Percentiles rank a stretch among this genome's conserved stretches.
These are phyloP conservation scores for Discostella pseudostelligera DNA, from an alignment of 108 stramenopile genomes.

Conservation along the genomic window DNA sequence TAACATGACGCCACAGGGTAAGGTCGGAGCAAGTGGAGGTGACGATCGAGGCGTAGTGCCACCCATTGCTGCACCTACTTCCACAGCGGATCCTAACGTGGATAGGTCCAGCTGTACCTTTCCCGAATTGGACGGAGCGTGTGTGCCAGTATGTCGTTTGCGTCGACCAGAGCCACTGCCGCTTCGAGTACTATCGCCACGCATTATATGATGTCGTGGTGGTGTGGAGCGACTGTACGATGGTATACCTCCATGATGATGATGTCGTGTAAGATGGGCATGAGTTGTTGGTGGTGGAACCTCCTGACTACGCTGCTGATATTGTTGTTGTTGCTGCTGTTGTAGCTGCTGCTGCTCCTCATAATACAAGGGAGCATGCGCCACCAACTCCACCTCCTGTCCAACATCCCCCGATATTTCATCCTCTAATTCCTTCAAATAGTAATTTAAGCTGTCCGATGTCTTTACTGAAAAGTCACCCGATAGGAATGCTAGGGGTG, in stretches of 20 bases:
- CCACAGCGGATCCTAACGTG: neutral
- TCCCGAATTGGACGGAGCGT: conserved; percentile 38
- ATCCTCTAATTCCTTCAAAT: conserved; percentile 33
- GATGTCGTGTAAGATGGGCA: neutral
- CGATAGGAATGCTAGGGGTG: conserved; percentile 29
- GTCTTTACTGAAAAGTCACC: conserved; percentile 21
- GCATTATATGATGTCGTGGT: conserved; percentile 1
- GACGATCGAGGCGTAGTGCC: neutral
- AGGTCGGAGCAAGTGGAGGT: neutral
- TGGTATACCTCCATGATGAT: conserved; percentile 10
- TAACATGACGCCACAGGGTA: conserved; percentile 5
- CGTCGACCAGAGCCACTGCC: conserved; percentile 16
- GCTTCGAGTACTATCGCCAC: neutral
- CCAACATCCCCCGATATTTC: conserved; percentile 46
- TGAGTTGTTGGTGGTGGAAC: neutral
- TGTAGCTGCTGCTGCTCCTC: neutral
- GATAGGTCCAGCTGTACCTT: conserved; percentile 40
- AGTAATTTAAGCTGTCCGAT: conserved; percentile 24
- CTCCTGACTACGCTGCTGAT: no score
- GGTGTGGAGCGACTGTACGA: conserved; percentile 4
- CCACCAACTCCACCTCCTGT: conserved; percentile 42
- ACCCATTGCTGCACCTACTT: conserved; percentile 7
- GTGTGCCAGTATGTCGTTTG: conserved; percentile 15
- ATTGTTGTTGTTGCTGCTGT: neutral
- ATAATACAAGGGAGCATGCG: conserved; percentile 32